phyloP scores from a whole-genome alignment of 768 basidiomycete species.

The Lanmaoa pseudosensibilis region DNA sequence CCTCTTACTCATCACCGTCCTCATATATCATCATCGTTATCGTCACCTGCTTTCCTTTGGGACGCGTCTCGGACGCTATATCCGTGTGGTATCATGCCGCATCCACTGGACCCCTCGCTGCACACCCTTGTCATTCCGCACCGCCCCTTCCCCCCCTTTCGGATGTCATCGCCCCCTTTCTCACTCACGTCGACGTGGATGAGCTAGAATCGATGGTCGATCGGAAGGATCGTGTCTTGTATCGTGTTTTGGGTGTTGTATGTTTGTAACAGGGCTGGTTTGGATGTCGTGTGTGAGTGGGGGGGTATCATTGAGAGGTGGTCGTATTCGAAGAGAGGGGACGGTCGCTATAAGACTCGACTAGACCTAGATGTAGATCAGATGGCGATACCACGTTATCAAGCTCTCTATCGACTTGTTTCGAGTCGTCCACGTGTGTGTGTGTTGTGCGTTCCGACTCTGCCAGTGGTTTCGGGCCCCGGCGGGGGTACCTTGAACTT shows the following conservation, averaged over 20 bases:
- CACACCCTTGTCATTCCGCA: not conserved
- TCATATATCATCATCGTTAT: conserved; percentile 4
- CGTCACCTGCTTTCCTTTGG: not conserved
- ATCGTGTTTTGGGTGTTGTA: conserved; percentile 6
- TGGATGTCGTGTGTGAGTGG: not conserved
- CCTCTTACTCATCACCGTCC: not conserved
- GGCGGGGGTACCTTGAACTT: too few relatives aligned
- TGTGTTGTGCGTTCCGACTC: too few relatives aligned
- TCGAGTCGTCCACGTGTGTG: too few relatives aligned
- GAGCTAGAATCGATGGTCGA: conserved; percentile 7
- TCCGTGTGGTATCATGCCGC: not conserved
- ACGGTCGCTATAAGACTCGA: not conserved
- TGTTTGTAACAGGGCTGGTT: not conserved
- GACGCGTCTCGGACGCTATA: conserved; percentile 7
- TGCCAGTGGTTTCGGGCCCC: too few relatives aligned
- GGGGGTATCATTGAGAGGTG: not conserved
- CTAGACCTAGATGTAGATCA: not conserved
- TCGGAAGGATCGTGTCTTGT: not conserved
- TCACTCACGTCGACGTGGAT: not conserved
- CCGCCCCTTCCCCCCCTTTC: not conserved
- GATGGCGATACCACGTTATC: not conserved
- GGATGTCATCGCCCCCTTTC: not conserved
- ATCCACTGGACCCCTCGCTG: not conserved
- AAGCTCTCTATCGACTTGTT: not conserved
- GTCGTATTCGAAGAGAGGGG: not conserved